These are phyloP conservation scores for Fusarium papillatum DNA, from an alignment of 2,329 filamentous ascomycete genomes.

Conservation along the genomic window DNA sequence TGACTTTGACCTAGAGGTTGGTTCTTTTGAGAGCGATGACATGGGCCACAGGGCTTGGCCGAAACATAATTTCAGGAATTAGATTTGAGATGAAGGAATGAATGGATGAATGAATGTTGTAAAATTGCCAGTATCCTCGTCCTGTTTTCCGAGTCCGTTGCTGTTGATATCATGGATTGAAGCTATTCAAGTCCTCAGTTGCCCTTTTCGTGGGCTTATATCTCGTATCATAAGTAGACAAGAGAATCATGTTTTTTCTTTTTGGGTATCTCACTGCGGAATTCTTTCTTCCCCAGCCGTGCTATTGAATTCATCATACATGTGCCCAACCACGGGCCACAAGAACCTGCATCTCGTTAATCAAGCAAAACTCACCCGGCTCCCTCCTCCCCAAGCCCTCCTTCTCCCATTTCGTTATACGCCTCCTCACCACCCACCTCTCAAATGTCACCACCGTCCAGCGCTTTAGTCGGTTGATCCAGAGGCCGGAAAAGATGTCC, in stretches of 20 bases:
- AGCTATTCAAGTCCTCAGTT: neutral
- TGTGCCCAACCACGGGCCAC: conserved; percentile 71
- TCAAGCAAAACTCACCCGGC: conserved; percentile 64
- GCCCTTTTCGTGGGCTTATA: neutral
- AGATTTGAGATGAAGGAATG: neutral
- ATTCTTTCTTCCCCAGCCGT: neutral
- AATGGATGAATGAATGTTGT: neutral
- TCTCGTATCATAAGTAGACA: neutral
- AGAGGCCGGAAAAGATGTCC: conserved; percentile 66
- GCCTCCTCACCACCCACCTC: conserved; percentile 51
- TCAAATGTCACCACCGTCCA: conserved; percentile 52
- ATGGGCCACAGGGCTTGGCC: neutral
- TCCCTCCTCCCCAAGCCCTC: conserved; percentile 54
- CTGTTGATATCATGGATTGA: neutral
- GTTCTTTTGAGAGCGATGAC: neutral
- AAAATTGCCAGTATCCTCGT: neutral
- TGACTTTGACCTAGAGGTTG: neutral
- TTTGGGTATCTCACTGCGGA: conserved; percentile 28
- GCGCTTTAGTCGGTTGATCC: conserved; percentile 68
- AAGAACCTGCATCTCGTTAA: conserved; percentile 74
- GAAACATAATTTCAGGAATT: neutral
- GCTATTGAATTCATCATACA: conserved; percentile 51
- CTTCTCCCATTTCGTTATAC: conserved; percentile 55
- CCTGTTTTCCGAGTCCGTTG: neutral
- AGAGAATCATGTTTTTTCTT: conserved; percentile 3